phyloP scores from a whole-genome alignment of 345 rosid species.

The Pseudoturritis turrita region DNA sequence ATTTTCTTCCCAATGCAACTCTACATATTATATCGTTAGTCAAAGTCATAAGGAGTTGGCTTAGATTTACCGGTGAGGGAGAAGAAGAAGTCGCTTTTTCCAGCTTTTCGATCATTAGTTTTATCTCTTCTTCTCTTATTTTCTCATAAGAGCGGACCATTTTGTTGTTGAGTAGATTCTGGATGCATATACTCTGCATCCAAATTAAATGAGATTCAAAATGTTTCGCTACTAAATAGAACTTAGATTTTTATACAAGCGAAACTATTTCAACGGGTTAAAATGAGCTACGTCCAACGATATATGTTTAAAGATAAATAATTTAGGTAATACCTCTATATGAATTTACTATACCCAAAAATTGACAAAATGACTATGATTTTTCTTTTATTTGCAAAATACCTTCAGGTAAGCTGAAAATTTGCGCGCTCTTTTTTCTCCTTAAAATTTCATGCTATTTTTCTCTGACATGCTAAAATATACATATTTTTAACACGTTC shows the following conservation, averaged over 20 bases:
- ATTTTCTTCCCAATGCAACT: slow-evolving; percentile 48
- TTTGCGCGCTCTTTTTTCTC: no score
- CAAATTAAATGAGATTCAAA: not conserved
- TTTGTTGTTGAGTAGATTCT: slow-evolving; percentile 40
- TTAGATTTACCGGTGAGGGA: slow-evolving; percentile 33
- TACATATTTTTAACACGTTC: no score
- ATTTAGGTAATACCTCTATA: no score
- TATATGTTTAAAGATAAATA: no score
- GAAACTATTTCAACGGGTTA: not conserved
- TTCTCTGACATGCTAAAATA: no score
- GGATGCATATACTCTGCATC: slow-evolving; percentile 39
- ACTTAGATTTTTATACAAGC: no score
- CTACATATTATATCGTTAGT: slow-evolving; percentile 46
- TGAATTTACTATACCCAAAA: no score
- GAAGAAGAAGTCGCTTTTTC: not conserved
- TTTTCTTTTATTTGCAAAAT: no score
- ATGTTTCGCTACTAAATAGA: no score
- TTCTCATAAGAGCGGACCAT: slow-evolving; percentile 35
- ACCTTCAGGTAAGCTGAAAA: no score
- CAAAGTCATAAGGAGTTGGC: slow-evolving; percentile 21
- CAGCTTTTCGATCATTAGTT: slow-evolving; percentile 25
- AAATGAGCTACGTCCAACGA: not conserved
- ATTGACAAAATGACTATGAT: no score
- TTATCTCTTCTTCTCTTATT: slow-evolving; percentile 47
- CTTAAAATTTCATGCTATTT: no score